A percentile compares a stretch with the other conserved stretches of the same genome.
These are phyloP conservation scores for Penicillium arizonense DNA, from an alignment of 495 filamentous ascomycete genomes.

Conservation along the genomic window DNA sequence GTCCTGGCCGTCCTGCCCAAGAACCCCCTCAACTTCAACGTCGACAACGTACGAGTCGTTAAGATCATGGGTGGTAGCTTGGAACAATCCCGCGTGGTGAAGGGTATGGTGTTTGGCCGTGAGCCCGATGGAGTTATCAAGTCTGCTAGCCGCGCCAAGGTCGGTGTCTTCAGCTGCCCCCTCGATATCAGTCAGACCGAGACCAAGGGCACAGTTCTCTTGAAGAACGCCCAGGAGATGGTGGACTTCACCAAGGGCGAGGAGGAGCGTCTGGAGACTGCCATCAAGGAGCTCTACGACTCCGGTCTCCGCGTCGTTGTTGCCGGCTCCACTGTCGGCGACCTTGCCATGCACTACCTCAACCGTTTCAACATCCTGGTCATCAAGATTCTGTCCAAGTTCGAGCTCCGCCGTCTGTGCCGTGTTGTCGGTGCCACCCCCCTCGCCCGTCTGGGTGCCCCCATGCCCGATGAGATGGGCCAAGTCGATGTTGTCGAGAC, in stretches of 20 bases:
- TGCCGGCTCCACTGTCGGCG: slow-evolving; percentile 86
- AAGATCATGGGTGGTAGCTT: slow-evolving; percentile 99
- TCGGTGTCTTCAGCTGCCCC: slow-evolving; percentile 93
- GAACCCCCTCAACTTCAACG: slow-evolving; percentile 98
- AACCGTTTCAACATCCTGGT: slow-evolving; percentile 94
- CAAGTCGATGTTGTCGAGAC: slow-evolving; percentile 94
- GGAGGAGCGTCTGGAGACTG: slow-evolving; percentile 82
- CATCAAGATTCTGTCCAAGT: slow-evolving; percentile 98
- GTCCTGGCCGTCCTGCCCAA: slow-evolving; percentile 93
- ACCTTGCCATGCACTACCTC: slow-evolving; percentile 95
- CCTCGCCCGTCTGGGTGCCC: slow-evolving; percentile 89
- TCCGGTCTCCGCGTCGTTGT: slow-evolving; percentile 89
- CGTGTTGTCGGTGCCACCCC: slow-evolving; percentile 95
- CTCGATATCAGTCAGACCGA: slow-evolving; percentile 96
- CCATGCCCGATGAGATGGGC: slow-evolving; percentile 99
- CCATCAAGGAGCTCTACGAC: slow-evolving; percentile 94
- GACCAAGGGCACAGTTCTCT: slow-evolving; percentile 98
- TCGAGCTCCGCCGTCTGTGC: slow-evolving; percentile 90
- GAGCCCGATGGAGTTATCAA: slow-evolving; percentile 89
- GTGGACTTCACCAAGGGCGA: slow-evolving; percentile 97
- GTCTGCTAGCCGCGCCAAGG: slow-evolving; percentile 88
- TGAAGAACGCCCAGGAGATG: slow-evolving; percentile 99
- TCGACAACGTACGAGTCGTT: slow-evolving; percentile 98
- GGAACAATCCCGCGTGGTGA: slow-evolving; percentile 90
- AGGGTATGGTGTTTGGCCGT: slow-evolving; percentile 96